Base-by-base conservation (phyloP, 2,329 filamentous ascomycete genomes). In the Colletotrichum camelliae region DNA sequence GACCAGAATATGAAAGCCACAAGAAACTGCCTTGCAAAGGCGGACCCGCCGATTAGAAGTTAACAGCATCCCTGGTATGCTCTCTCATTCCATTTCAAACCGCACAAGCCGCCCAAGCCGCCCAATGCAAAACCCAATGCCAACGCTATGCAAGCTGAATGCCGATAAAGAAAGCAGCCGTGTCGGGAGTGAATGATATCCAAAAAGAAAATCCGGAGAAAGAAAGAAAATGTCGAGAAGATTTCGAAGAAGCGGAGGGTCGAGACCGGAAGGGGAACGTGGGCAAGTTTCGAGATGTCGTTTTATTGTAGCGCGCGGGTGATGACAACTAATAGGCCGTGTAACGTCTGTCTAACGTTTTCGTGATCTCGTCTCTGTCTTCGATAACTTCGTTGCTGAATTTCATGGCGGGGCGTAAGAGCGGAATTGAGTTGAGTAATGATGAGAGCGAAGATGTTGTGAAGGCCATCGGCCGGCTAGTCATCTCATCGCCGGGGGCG, bases 301-400 rank as follows among this genome's bases (percentile, higher is more conserved):
- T 66, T 74, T 55, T 21, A 55, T 74, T 37, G 70, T 61, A 65
- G 64, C 65, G 70, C 48, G 29, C 43, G 68, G 64, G 29, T 67
- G 58, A 10, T 62, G 61, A 58, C 57, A 55, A 66, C 60, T 60
- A 33, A 62, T 62, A 75, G 71, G 74, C 74, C 74, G 74, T 76
- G 15, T 61, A 74, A 75, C 27, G 61, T 70, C 57, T 73, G 57
- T 64, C 27, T 74, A 58, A 61, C 60, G 71, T 66, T 69, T 52
- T 74, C 74, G 74, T 76, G 65, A 76, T 74, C 71, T 76, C 74
- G 66, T 76, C 77, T 79, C 68, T 78, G 80, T 83, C 83, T 83
- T 83, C 80, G 80, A 78, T 80, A 81, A 79, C 73, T 81, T 82
- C 77, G 76, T 78, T 78, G 75, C 73, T 70, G 78, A 70, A 68